Evolutionary conservation across 345 rosid species (phyloP), one percentile per base, ranked within the genome.

Genomic region (Gossypium turneri): DNA sequence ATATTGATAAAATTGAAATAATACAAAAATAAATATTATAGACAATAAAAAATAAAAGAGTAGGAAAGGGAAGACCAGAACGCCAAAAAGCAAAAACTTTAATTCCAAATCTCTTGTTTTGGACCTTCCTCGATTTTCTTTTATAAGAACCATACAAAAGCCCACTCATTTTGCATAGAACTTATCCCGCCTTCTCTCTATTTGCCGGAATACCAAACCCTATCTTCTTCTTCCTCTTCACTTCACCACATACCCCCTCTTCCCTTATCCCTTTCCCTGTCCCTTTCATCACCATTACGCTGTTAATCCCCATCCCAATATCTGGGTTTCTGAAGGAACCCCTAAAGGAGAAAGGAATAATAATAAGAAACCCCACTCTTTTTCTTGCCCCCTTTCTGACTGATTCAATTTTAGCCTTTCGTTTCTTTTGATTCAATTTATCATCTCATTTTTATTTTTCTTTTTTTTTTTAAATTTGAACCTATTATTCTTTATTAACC

Each of bases 121-220:
- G 71, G 44, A 34, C 11, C 20, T 65, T 64, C 27, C 55, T 53
- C 44, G 20, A 20, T n/a, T 43, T 22, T 11, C 25, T 20, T 15
- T 12, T 66, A 75, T 66, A 75, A 44, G 29, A 75, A 2, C n/a
- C 38, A 24, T 43, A 43, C 16, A 55, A 67, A 34, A 66, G n/a
- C 38, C 55, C 77, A 3, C 56, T 53, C 11, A 8, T 10, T 38
- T 75, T 41, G 52, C 53, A 0, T 13, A 10, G 3, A 24, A 43
- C 72, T 72, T 64, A 65, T 74, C 71, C 77, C 47, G 70, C 68
- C 27, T 59, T 45, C 38, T 20, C 52, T 12, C 34, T 2, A 3
- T 55, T 51, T 61, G 24, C 47, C 50, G 17, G 22, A 75, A 53
- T 65, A 43, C 53, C 65, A 64, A 75, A 43, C 63, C 77, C 73